phyloP scores from a whole-genome alignment of 352 stramenopile species.

The Globisporangium barbulae region DNA sequence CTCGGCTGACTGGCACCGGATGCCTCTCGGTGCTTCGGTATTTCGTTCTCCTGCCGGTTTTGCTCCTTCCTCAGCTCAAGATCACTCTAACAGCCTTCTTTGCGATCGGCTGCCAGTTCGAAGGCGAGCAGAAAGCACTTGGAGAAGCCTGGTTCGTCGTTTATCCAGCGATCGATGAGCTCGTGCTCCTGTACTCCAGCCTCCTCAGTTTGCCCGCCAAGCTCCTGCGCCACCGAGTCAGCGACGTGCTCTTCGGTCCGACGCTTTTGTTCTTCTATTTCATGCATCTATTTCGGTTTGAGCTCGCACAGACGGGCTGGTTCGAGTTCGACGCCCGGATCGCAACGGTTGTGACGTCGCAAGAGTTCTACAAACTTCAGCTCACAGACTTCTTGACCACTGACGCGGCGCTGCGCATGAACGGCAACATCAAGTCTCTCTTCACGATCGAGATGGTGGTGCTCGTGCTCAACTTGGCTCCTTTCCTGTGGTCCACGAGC shows the following conservation, averaged over 20 bases:
- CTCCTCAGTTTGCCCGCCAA: conserved; percentile 45
- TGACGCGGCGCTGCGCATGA: conserved; percentile 17
- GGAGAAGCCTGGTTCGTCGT: conserved; percentile 36
- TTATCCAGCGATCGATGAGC: conserved; percentile 39
- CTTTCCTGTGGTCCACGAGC: conserved; percentile 7
- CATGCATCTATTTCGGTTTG: conserved; percentile 29
- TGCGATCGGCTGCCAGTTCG: conserved; percentile 21
- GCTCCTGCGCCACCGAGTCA: conserved; percentile 28
- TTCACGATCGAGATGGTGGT: conserved; percentile 20
- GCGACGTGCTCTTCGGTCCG: conserved; percentile 38
- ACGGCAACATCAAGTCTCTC: conserved; percentile 17
- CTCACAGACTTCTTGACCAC: conserved; percentile 18
- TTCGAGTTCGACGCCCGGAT: conserved; percentile 23
- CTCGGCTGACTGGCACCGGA: neutral
- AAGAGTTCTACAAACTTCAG: conserved; percentile 10
- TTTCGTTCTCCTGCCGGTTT: neutral
- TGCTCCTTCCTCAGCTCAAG: conserved; percentile 5
- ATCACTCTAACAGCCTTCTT: conserved; percentile 20
- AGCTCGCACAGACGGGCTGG: conserved; percentile 2
- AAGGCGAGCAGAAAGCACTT: conserved; percentile 19
- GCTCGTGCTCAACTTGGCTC: conserved; percentile 12
- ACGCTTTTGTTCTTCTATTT: conserved; percentile 32
- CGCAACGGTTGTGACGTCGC: conserved; percentile 7
- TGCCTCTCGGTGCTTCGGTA: neutral
- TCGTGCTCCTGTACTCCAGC: conserved; percentile 25